Evolutionary conservation across 73 alveolate species (phyloP).

Genomic region (Durusdinium trenchii): DNA sequence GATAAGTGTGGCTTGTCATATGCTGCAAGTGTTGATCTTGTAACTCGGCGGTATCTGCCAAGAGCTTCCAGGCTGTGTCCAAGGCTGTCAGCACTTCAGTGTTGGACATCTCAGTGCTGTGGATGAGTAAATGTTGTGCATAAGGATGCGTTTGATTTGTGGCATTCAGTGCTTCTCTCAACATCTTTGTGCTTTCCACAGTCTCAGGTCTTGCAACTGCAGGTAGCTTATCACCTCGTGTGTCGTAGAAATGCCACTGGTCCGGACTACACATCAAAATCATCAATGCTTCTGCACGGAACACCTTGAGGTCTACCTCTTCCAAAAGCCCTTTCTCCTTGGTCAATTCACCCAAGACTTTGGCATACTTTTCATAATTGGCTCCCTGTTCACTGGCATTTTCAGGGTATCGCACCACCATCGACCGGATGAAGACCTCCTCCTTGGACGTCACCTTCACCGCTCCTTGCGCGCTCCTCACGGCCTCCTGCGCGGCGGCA

Average conservation of each 20-base stretch:
- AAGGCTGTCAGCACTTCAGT: slow-evolving; percentile 1
- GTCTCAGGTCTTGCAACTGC: background rate
- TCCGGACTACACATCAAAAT: slow-evolving; percentile 24
- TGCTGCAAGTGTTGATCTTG: slow-evolving; percentile 78
- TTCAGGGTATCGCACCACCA: no score
- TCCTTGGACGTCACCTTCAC: background rate
- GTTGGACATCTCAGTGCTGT: slow-evolving; percentile 86
- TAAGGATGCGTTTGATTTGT: slow-evolving; percentile 68
- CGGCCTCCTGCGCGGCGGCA: background rate
- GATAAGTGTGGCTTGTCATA: slow-evolving; percentile 75
- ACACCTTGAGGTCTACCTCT: slow-evolving; percentile 46
- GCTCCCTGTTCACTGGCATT: no score
- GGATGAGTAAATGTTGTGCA: slow-evolving; percentile 68
- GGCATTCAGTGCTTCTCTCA: slow-evolving; percentile 13
- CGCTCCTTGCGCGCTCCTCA: background rate
- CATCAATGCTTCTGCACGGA: slow-evolving; percentile 58
- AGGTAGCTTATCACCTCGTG: background rate
- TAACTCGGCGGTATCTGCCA: slow-evolving; percentile 14
- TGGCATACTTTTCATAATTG: no score
- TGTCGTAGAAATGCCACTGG: slow-evolving; percentile 52
- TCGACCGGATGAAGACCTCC: no score
- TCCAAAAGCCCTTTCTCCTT: background rate
- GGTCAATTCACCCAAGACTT: background rate
- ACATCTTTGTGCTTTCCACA: slow-evolving; percentile 56
- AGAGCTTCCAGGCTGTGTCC: slow-evolving; percentile 3